Conservation (phyloP, 352 stramenopile genomes). For the Aphanomyces astaci region DNA sequence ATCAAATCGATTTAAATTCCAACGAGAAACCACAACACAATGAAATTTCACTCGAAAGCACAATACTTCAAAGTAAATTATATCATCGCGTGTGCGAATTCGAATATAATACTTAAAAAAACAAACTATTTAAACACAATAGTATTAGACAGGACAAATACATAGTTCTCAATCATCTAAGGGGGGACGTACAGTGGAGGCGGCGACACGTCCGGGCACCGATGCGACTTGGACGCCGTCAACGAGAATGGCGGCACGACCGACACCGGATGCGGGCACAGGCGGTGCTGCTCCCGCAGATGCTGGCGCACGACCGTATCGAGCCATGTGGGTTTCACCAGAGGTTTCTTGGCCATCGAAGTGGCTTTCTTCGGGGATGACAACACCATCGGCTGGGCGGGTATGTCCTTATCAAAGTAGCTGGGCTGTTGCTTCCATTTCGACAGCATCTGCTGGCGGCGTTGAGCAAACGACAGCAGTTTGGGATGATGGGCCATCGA, state of each 20-base stretch:
- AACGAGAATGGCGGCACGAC: constrained; percentile 82
- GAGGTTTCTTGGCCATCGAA: neutral
- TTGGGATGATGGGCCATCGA: neutral
- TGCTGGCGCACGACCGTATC: constrained; percentile 83
- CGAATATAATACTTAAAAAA: too few species aligned
- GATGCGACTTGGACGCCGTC: constrained; percentile 33
- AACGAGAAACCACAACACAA: too few species aligned
- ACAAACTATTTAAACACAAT: too few species aligned
- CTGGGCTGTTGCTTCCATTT: neutral
- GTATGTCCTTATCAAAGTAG: constrained; percentile 6
- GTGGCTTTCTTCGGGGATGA: neutral
- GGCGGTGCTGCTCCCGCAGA: constrained; percentile 79
- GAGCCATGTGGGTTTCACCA: constrained; percentile 22
- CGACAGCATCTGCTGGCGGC: neutral
- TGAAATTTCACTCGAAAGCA: too few species aligned
- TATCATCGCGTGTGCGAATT: too few species aligned
- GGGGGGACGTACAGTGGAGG: constrained; percentile 23
- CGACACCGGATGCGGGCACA: constrained; percentile 79
- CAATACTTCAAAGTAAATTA: too few species aligned
- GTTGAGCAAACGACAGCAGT: constrained; percentile 10
- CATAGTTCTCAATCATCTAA: neutral
- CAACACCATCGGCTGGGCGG: neutral
- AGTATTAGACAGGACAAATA: constrained; percentile 20
- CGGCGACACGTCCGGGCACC: constrained; percentile 58
- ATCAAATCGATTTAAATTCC: too few species aligned